A percentile compares a stretch with the other conserved stretches of the same genome.
These are phyloP conservation scores for Allantophomopsis cytisporea DNA, from an alignment of 2,329 filamentous ascomycete species.

Conservation along the genomic window DNA sequence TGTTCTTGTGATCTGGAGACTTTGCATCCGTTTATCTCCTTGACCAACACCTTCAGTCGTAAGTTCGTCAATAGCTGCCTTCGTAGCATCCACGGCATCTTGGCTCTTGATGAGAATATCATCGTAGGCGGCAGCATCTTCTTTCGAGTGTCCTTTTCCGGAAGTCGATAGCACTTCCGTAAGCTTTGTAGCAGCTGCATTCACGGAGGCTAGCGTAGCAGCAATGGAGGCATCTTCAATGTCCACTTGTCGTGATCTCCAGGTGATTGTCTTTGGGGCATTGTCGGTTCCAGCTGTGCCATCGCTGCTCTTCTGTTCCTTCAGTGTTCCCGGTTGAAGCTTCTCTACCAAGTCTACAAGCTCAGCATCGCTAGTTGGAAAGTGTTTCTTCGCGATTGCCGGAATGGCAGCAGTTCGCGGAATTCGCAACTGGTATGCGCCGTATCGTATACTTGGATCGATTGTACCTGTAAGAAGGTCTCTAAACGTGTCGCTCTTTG, in stretches of 20 bases:
- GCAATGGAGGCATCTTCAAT: slow-evolving; percentile 91
- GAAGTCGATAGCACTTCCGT: slow-evolving; percentile 31
- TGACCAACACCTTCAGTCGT: slow-evolving; percentile 71
- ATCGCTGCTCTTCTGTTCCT: slow-evolving; percentile 38
- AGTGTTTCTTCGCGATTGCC: slow-evolving; percentile 65
- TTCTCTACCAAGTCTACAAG: slow-evolving; percentile 56
- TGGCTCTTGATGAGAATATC: slow-evolving; percentile 81
- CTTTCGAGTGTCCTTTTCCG: slow-evolving; percentile 35
- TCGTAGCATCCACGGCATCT: slow-evolving; percentile 86
- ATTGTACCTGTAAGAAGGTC: slow-evolving; percentile 77
- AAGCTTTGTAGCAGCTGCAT: slow-evolving; percentile 34
- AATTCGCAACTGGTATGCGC: slow-evolving; percentile 82
- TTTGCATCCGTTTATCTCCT: slow-evolving; percentile 78
- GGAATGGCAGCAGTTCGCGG: slow-evolving; percentile 74
- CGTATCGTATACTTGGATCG: slow-evolving; percentile 88
- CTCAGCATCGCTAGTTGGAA: slow-evolving; percentile 48
- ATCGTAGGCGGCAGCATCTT: slow-evolving; percentile 80
- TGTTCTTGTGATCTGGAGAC: slow-evolving; percentile 81
- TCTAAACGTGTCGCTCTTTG: slow-evolving; percentile 66
- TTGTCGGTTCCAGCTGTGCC: slow-evolving; percentile 36
- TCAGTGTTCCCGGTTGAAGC: slow-evolving; percentile 54
- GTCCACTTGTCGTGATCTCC: slow-evolving; percentile 74
- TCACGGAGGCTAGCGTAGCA: slow-evolving; percentile 62
- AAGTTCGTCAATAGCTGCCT: slow-evolving; percentile 85
- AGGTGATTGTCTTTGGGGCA: slow-evolving; percentile 63